Percentiles rank a stretch among this genome's conserved stretches.
phyloP scores from a whole-genome alignment of 192 early-diverging fungal species.

The Linnemannia zychae region DNA sequence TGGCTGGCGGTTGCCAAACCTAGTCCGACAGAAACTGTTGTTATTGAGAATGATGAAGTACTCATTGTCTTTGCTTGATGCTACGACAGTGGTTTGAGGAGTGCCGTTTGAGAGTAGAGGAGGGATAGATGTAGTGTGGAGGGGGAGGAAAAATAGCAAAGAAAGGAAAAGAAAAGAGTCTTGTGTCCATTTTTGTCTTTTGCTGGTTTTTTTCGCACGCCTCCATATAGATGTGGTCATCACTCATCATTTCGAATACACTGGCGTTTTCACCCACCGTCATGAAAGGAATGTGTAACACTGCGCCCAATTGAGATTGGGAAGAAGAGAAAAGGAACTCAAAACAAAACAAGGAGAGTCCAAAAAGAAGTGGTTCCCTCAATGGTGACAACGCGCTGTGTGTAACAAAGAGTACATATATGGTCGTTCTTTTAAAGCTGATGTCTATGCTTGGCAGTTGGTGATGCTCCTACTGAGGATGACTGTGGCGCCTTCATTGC shows the following conservation, averaged over 20 bases:
- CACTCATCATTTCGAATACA: not conserved
- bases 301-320: not conserved
- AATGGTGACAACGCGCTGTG: too few relatives aligned
- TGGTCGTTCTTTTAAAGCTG: too few relatives aligned
- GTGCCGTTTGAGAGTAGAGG: not conserved
- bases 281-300: constrained; percentile 1
- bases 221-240: not conserved
- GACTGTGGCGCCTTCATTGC: too few relatives aligned
- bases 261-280: not conserved
- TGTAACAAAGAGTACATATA: too few relatives aligned
- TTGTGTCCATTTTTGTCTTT: not conserved
- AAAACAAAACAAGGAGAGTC: not conserved
- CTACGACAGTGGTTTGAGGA: not conserved
- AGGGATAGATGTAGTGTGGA: not conserved
- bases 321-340: not conserved
- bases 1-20: constrained; percentile 25
- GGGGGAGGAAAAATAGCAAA: not conserved
- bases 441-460: too few relatives aligned
- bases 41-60: not conserved
- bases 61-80: not conserved
- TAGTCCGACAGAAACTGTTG: constrained; percentile 20
- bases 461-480: too few relatives aligned
- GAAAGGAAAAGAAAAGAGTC: not conserved
- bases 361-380: not conserved
- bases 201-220: not conserved